phyloP scores from a whole-genome alignment of 192 early-diverging fungal genomes.

The Radiomyces spectabilis region DNA sequence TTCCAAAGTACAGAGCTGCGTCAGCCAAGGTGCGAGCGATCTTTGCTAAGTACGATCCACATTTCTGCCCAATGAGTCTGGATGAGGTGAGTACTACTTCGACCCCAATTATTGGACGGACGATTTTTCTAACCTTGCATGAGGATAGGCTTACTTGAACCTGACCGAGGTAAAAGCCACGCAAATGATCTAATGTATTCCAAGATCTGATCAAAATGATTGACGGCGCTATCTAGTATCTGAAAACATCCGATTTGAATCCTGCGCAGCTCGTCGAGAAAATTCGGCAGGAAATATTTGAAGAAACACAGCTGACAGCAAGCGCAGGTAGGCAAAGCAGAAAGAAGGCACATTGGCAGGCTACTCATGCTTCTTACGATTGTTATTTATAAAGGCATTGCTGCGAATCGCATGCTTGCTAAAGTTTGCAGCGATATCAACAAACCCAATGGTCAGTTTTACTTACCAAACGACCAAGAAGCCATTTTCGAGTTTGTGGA shows the following conservation, averaged over 20 bases:
- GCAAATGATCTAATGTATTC: too few species aligned
- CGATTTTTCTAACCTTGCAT: neutral
- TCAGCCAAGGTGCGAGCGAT: slow-evolving; percentile 42
- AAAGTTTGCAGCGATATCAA: slow-evolving; percentile 53
- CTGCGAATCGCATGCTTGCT: slow-evolving; percentile 44
- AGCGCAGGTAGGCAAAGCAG: slow-evolving; percentile 20
- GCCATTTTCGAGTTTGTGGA: slow-evolving; percentile 39
- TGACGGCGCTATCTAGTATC: slow-evolving; percentile 31
- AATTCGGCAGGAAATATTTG: slow-evolving; percentile 43
- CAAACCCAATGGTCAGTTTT: slow-evolving; percentile 65
- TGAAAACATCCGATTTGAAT: slow-evolving; percentile 22
- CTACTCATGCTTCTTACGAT: neutral
- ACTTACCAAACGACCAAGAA: slow-evolving; percentile 29
- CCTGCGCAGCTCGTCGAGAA: slow-evolving; percentile 35
- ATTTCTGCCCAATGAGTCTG: slow-evolving; percentile 41
- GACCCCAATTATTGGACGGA: neutral
- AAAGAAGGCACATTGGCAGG: neutral
- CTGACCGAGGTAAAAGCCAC: slow-evolving; percentile 32
- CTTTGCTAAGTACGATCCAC: slow-evolving; percentile 54
- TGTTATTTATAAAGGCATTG: slow-evolving; percentile 25
- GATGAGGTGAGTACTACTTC: slow-evolving; percentile 46
- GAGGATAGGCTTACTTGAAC: slow-evolving; percentile 28
- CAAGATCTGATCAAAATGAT: slow-evolving; percentile 30
- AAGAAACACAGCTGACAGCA: slow-evolving; percentile 34
- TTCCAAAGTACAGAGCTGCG: slow-evolving; percentile 42